Conservation (phyloP, 805 yeast genomes). For the Jamesozyma gamospora region DNA sequence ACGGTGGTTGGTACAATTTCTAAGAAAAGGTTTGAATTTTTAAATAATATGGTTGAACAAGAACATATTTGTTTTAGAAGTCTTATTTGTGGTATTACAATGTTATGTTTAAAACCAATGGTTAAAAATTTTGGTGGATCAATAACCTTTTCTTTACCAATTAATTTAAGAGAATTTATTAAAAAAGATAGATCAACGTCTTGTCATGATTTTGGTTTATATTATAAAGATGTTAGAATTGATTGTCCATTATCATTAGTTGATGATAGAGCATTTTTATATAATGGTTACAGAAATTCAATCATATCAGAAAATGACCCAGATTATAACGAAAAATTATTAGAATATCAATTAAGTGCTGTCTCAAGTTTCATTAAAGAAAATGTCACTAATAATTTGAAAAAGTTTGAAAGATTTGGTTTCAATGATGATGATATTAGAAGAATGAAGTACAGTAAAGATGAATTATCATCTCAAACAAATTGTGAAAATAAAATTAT, state of each 20-base stretch:
- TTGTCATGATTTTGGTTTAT: constrained; percentile 15
- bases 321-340: constrained; percentile 11
- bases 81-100: constrained; percentile 20
- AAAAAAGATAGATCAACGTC: constrained; percentile 4
- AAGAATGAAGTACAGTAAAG: constrained; percentile 18
- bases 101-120: constrained; percentile 22
- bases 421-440: constrained; percentile 25
- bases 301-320: constrained; percentile 7
- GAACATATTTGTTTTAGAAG: constrained; percentile 19
- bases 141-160: constrained; percentile 18
- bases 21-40: constrained; percentile 8
- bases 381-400: constrained; percentile 9
- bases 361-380: constrained; percentile 15
- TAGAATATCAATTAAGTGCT: constrained; percentile 20
- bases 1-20: constrained; percentile 21
- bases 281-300: constrained; percentile 2
- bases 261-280: constrained; percentile 12
- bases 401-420: constrained; percentile 15
- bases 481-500: constrained; percentile 10
- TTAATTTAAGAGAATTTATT: constrained; percentile 15
- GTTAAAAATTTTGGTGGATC: constrained; percentile 12
- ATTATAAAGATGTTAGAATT: constrained; percentile 19
- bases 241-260: constrained; percentile 20
- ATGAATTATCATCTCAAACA: constrained; percentile 1
- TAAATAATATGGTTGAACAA: constrained; percentile 10